These are phyloP conservation scores for Trametes cinnabarina DNA, from an alignment of 768 basidiomycete genomes.

Conservation along the genomic window DNA sequence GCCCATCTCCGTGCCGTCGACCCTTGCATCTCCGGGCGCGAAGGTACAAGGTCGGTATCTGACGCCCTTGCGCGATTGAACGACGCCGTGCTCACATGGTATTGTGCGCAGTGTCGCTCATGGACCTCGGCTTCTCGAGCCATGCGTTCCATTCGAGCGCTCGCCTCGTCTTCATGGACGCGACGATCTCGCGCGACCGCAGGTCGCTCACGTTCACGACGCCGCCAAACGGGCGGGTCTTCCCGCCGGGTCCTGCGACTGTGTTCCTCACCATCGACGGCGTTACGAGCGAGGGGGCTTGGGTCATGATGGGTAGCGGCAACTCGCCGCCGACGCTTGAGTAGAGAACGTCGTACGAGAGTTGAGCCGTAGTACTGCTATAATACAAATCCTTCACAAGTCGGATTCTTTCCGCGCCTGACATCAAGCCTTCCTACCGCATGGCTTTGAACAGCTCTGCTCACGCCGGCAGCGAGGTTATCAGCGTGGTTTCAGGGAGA, in stretches of 20 bases:
- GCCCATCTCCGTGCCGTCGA: constrained; percentile 38
- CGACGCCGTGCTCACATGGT: background rate
- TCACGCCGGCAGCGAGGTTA: too few species aligned
- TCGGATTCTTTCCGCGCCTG: too few species aligned
- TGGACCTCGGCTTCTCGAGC: constrained; percentile 80
- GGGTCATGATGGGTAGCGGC: constrained; percentile 71
- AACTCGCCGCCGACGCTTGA: constrained; percentile 56
- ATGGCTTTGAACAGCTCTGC: background rate
- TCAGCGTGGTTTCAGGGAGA: too few species aligned
- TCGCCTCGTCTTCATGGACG: constrained; percentile 66
- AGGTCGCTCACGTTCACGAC: constrained; percentile 53
- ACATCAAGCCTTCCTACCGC: too few species aligned
- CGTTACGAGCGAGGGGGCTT: constrained; percentile 59
- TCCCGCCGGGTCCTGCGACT: constrained; percentile 82
- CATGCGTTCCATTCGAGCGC: constrained; percentile 75
- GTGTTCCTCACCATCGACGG: constrained; percentile 61
- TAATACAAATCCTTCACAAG: too few species aligned
- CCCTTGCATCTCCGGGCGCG: constrained; percentile 28
- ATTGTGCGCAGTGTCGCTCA: constrained; percentile 54
- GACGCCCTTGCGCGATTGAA: background rate
- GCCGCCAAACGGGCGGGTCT: constrained; percentile 62
- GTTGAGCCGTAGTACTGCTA: too few species aligned
- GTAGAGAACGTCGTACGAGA: constrained; percentile 29
- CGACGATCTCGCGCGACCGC: constrained; percentile 43
- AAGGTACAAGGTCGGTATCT: constrained; percentile 46